A percentile compares a stretch with the other conserved stretches of the same genome.
phyloP scores from a whole-genome alignment of 2,329 filamentous ascomycete genomes.

The Colletotrichum godetiae region DNA sequence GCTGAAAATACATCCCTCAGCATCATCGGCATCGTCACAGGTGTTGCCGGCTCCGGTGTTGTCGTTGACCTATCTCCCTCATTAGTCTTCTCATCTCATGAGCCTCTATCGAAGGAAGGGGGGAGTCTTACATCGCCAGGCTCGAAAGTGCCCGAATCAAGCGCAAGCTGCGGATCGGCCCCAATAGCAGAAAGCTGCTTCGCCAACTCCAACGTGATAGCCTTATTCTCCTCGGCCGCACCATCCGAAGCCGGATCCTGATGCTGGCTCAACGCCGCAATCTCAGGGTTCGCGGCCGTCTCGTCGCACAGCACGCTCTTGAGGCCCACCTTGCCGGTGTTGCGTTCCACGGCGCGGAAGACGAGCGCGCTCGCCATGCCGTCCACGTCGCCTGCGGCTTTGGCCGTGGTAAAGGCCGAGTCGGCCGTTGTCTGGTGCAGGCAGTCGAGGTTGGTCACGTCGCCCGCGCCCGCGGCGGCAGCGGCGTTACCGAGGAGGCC shows the following conservation, averaged over 20 bases:
- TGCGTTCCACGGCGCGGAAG: constrained; percentile 68
- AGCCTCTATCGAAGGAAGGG: too few relatives aligned
- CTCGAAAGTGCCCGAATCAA: constrained; percentile 72
- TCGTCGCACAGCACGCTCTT: constrained; percentile 68
- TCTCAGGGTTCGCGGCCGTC: constrained; percentile 72
- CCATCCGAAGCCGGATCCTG: constrained; percentile 73
- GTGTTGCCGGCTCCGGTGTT: constrained; percentile 47
- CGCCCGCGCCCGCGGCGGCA: constrained; percentile 50
- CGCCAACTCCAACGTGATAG: constrained; percentile 68
- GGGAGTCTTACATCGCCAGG: constrained; percentile 68
- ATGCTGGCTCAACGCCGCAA: constrained; percentile 72
- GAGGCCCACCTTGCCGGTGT: constrained; percentile 67
- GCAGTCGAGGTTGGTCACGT: constrained; percentile 60
- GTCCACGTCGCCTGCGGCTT: constrained; percentile 62
- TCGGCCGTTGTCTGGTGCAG: constrained; percentile 69
- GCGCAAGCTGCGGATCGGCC: constrained; percentile 70
- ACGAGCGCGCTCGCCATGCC: constrained; percentile 65
- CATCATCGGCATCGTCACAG: constrained; percentile 60
- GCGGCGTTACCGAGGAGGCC: constrained; percentile 54
- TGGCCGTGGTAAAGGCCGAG: constrained; percentile 71
- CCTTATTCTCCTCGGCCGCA: constrained; percentile 69
- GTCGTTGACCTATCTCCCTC: constrained; percentile 12
- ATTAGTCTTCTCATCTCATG: neutral
- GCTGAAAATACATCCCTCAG: constrained; percentile 65
- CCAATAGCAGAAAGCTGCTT: constrained; percentile 70